Evolutionary conservation across 2,329 filamentous ascomycete genomes (phyloP), one percentile per base, ranked within the genome.

Genomic region (Cytospora schulzeri): DNA sequence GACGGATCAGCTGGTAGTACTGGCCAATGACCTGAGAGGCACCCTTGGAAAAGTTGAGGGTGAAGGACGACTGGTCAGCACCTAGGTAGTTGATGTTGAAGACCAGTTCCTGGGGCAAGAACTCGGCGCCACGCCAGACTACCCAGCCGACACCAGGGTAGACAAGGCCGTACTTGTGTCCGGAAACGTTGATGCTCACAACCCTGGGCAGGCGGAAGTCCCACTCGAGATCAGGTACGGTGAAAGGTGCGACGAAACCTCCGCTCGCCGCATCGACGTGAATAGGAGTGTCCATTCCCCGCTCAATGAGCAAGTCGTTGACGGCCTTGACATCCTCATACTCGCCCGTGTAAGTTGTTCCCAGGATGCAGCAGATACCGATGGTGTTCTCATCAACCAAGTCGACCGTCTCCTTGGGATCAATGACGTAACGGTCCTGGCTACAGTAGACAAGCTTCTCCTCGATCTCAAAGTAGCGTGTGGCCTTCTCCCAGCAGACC

Each of bases 51-150:
- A 98, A 98, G 83, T 98, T 98, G 66, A 98, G 87, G 0, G 94
- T 97, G 80, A 97, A 97, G 3, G 92, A 97, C 2, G 93, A 90
- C 76, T 98, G 94, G 74, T 97, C 92, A 14, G 94, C 93, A 57
- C 94, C 94, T 7, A 97, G 89, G 79, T 98, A 98, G 84, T 97
- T 97, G 85, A 98, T 97, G 84, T 97, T 97, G 86, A 98, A 98
- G 72, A 98, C 92, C 26, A 97, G 88, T 73, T 97, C 93, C 74
- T 94, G 85, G 9, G 94, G 94, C 3, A 97, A 85, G 78, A 84
- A 95, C 76, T 95, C 89, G 58, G 91, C 86, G 48, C 88, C 86
- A 56, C 93, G 88, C 93, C 93, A 97, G 69, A 97, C 83, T 14
- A 94, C 88, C 94, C 94, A 98, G 65, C 94, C 94, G 17, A 98